Conservation (phyloP, 225 moss, liverwort and hornwort species). For the Antitrichia curtipendula region DNA sequence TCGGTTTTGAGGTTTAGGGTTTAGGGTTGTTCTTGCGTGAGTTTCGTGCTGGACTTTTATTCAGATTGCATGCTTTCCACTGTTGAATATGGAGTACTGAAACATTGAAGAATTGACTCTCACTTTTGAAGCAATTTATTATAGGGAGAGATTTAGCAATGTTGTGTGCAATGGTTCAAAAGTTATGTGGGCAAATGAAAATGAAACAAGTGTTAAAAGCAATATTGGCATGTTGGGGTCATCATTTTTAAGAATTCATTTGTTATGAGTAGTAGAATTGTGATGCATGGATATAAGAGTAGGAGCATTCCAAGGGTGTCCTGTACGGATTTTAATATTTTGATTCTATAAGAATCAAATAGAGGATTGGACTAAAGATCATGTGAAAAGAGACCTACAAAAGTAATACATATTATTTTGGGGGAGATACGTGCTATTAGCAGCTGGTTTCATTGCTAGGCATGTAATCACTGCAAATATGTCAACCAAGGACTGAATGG, state of each 20-base stretch:
- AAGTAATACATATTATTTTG: neutral
- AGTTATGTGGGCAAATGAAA: neutral
- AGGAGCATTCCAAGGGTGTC: neutral
- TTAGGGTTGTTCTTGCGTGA: neutral
- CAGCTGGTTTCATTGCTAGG: neutral
- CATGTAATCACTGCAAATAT: neutral
- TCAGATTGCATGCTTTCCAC: neutral
- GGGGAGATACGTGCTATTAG: too few relatives aligned
- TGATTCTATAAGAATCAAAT: neutral
- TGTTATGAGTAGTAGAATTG: neutral
- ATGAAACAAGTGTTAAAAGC: neutral
- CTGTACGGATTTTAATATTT: neutral
- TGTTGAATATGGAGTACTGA: neutral
- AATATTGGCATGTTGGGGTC: neutral
- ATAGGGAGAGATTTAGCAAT: neutral
- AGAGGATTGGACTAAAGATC: neutral
- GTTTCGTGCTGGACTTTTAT: neutral
- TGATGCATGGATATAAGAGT: neutral
- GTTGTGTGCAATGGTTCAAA: neutral
- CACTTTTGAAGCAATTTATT: neutral
- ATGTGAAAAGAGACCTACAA: neutral
- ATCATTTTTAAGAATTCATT: neutral
- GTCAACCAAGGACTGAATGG: neutral
- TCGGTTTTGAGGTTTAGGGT: neutral
- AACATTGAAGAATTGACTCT: neutral